Conservation (phyloP, 768 basidiomycete genomes). For the Phlebiopsis gigantea region DNA sequence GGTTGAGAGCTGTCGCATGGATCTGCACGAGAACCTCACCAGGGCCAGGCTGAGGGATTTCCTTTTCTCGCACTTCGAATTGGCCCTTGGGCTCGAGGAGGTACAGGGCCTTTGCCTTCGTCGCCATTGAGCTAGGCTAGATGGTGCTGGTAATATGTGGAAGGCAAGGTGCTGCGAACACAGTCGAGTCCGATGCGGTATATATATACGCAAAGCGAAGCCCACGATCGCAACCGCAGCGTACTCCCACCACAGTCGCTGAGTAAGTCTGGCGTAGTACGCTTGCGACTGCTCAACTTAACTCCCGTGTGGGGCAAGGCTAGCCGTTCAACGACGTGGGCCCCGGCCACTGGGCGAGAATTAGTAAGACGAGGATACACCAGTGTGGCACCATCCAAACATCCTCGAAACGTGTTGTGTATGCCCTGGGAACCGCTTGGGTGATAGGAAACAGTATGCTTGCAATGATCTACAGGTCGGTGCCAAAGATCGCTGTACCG, state of each 20-base stretch:
- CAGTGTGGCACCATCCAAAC: too few relatives aligned
- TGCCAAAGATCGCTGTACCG: too few relatives aligned
- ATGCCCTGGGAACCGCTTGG: too few relatives aligned
- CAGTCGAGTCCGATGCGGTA: neutral
- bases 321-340: too few relatives aligned
- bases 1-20: slow-evolving; percentile 44
- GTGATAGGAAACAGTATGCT: too few relatives aligned
- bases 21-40: slow-evolving; percentile 46
- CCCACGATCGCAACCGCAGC: neutral
- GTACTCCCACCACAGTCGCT: neutral
- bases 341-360: too few relatives aligned
- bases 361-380: too few relatives aligned
- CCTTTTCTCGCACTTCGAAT: neutral
- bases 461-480: too few relatives aligned
- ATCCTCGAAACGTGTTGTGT: too few relatives aligned
- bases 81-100: neutral
- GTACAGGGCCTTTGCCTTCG: neutral
- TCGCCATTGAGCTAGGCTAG: neutral
- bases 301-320: too few relatives aligned
- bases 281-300: too few relatives aligned
- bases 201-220: neutral
- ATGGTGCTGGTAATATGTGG: neutral
- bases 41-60: slow-evolving; percentile 36
- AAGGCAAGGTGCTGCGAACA: neutral
- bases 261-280: neutral